phyloP scores from a whole-genome alignment of 352 stramenopile species.

The Chrysophaeum taylorii region DNA sequence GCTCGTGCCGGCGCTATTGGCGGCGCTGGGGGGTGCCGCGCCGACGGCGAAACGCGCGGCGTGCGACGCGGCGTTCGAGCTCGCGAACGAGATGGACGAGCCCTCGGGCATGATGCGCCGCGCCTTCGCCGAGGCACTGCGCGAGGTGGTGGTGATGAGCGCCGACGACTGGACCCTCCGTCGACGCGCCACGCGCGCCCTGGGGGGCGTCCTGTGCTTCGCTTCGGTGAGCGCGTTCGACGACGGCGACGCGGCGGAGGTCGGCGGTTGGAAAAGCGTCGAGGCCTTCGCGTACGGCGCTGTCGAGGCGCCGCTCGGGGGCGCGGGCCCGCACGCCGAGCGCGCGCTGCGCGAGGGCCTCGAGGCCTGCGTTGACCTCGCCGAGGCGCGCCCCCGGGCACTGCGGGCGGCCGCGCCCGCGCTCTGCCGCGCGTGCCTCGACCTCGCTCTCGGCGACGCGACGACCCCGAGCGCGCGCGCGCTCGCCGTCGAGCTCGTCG shows the following conservation, averaged over 20 bases:
- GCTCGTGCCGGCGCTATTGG: not conserved
- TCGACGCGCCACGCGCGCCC: not conserved
- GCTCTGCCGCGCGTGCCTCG: not conserved
- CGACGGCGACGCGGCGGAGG: too few species aligned
- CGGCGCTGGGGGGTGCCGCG: not conserved
- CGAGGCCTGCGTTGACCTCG: not conserved
- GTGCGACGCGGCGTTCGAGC: not conserved
- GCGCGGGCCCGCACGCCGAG: not conserved
- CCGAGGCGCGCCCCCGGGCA: not conserved
- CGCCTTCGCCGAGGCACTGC: not conserved
- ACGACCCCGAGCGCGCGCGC: too few species aligned
- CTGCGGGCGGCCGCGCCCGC: not conserved
- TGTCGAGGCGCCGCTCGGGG: not conserved
- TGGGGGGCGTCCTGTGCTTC: not conserved
- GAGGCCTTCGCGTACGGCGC: not conserved
- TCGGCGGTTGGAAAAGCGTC: constrained; percentile 4
- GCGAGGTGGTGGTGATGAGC: too few species aligned
- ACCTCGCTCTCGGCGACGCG: not conserved
- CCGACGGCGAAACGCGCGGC: not conserved
- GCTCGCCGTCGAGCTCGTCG: not conserved
- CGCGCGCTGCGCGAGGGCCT: not conserved
- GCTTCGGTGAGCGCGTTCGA: too few species aligned
- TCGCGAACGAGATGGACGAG: not conserved
- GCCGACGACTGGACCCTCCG: too few species aligned
- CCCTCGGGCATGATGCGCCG: not conserved